A percentile compares a stretch with the other conserved stretches of the same genome.
These are phyloP conservation scores for Elymus sibiricus DNA, from an alignment of 176 grass and related monocot species.

Conservation along the genomic window DNA sequence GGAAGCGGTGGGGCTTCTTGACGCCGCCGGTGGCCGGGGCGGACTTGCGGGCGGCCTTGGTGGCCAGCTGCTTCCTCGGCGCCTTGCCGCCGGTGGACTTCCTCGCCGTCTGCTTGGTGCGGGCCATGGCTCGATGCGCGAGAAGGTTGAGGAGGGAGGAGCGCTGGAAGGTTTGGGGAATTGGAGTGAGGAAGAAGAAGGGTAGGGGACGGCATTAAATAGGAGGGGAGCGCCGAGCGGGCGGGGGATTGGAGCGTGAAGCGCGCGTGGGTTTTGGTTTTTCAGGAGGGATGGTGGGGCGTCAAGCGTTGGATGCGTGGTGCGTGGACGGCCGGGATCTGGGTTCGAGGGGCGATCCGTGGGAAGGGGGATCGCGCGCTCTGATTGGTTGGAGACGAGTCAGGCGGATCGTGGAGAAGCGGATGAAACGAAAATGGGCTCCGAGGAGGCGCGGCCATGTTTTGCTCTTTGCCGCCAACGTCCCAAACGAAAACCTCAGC, in stretches of 20 bases:
- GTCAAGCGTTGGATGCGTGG: not conserved
- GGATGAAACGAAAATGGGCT: not conserved
- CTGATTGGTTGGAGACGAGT: not conserved
- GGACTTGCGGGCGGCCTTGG: conserved; percentile 60
- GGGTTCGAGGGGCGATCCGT: not conserved
- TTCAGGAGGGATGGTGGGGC: not conserved
- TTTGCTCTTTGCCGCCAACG: not conserved
- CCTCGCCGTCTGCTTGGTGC: conserved; percentile 67
- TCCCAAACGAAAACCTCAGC: not conserved
- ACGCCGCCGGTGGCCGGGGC: conserved; percentile 57
- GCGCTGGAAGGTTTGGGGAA: not conserved
- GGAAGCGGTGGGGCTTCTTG: conserved; percentile 81
- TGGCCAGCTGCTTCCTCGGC: conserved; percentile 56
- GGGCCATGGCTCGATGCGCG: conserved; percentile 32
- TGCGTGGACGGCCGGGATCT: not conserved
- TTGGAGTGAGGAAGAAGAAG: not conserved
- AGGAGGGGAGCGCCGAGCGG: not conserved
- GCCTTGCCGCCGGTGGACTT: conserved; percentile 80
- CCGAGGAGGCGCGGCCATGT: not conserved
- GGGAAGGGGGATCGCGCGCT: rapidly evolving
- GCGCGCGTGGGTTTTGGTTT: not conserved
- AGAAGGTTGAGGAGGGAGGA: not conserved
- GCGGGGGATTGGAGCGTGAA: not conserved
- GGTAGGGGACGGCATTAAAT: not conserved
- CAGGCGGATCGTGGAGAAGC: not conserved